Conservation (phyloP, 225 moss, liverwort and hornwort genomes). For the Pseudisothecium myosuroides region DNA sequence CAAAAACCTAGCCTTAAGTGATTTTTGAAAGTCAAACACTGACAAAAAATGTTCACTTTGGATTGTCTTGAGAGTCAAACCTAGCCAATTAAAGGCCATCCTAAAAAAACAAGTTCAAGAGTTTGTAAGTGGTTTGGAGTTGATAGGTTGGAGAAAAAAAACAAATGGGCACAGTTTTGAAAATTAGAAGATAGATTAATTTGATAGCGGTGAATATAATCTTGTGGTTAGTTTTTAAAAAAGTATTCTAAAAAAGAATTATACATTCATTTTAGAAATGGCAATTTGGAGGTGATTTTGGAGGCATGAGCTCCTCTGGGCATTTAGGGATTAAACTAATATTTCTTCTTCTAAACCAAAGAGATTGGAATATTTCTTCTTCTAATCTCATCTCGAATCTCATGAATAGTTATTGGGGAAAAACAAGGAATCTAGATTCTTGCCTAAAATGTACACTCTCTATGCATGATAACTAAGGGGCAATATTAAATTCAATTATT, state of each 20-base stretch:
- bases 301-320: fast-evolving
- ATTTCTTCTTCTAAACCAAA: neutral
- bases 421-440: neutral
- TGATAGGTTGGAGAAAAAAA: neutral
- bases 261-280: fast-evolving
- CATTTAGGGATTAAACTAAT: neutral
- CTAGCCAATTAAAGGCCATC: neutral
- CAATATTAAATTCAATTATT: neutral
- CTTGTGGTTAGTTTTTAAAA: fast-evolving
- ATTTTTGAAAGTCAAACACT: neutral
- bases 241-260: neutral
- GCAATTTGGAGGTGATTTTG: neutral
- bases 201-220: neutral
- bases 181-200: neutral
- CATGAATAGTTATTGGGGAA: neutral
- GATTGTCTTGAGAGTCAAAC: neutral
- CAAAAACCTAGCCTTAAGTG: neutral
- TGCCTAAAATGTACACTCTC: neutral
- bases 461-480: fast-evolving
- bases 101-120: neutral
- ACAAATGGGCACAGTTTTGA: too few species aligned
- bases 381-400: neutral
- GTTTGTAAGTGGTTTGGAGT: neutral
- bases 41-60: neutral
- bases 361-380: neutral